phyloP scores from a whole-genome alignment of 2,329 filamentous ascomycete genomes.

The Dactylellina haptotyla region DNA sequence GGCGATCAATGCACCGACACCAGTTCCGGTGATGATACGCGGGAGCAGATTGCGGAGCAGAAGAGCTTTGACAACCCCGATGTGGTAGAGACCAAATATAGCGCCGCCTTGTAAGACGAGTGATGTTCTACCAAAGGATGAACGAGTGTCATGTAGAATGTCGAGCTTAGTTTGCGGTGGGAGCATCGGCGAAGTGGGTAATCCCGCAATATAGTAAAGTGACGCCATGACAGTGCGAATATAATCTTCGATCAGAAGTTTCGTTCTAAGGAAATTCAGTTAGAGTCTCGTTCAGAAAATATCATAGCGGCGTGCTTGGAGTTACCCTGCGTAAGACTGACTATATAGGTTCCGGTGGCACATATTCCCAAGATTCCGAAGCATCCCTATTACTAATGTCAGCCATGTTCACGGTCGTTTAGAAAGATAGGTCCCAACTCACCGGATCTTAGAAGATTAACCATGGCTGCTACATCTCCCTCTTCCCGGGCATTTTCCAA shows the following conservation, averaged over 20 bases:
- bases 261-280: slow-evolving; percentile 68
- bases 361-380: slow-evolving; percentile 92
- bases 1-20: slow-evolving; percentile 87
- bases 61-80: slow-evolving; percentile 89
- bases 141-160: slow-evolving; percentile 78
- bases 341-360: slow-evolving; percentile 83
- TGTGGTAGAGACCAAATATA: slow-evolving; percentile 88
- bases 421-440: not conserved
- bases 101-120: slow-evolving; percentile 88
- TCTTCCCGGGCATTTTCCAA: slow-evolving; percentile 75
- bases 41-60: slow-evolving; percentile 83
- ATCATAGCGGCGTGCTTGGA: not conserved
- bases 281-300: not conserved
- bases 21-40: slow-evolving; percentile 89
- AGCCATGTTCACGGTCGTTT: not conserved
- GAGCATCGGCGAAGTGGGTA: slow-evolving; percentile 63
- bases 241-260: slow-evolving; percentile 90
- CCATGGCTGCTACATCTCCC: slow-evolving; percentile 76
- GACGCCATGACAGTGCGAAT: slow-evolving; percentile 83
- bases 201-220: slow-evolving; percentile 76
- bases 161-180: slow-evolving; percentile 83
- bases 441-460: slow-evolving; percentile 81
- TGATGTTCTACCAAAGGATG: slow-evolving; percentile 86
- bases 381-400: slow-evolving; percentile 63
- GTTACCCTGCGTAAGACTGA: slow-evolving; percentile 74